Percentiles rank a stretch among this genome's conserved stretches.
Conservation (phyloP, 176 grass and related monocot genomes). For the Tillandsia fasciculata region DNA sequence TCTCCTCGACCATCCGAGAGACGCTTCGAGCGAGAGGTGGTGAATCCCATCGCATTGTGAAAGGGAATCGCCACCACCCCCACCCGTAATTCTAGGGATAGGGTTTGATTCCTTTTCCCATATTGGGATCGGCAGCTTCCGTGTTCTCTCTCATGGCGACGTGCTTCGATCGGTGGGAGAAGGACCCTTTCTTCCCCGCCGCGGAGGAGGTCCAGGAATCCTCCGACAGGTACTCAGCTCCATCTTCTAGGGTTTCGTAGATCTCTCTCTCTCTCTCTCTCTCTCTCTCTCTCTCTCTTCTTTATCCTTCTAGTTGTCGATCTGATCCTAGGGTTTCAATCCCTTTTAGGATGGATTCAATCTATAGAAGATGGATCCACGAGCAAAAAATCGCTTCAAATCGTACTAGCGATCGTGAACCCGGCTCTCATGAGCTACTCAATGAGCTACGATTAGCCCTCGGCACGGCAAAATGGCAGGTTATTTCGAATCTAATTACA, state of each 20-base stretch:
- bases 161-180: constrained; percentile 90
- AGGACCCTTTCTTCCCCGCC: constrained; percentile 79
- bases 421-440: not conserved
- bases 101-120: not conserved
- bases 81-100: constrained; percentile 11
- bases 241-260: not conserved
- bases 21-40: no score
- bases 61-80: no score
- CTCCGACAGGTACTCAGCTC: constrained; percentile 43
- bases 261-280: not conserved
- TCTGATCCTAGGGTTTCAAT: not conserved
- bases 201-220: constrained; percentile 92
- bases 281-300: not conserved
- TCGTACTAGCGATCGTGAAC: constrained; percentile 3
- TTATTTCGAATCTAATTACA: constrained; percentile 6
- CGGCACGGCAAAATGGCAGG: constrained; percentile 33
- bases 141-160: constrained; percentile 42
- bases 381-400: constrained; percentile 15
- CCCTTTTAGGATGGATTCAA: constrained; percentile 51
- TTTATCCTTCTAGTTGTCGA: not conserved
- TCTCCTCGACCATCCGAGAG: not conserved
- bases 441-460: not conserved
- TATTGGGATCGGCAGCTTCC: no score
- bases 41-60: no score
- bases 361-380: constrained; percentile 62